Percentiles rank a stretch among this genome's conserved stretches.
These are phyloP conservation scores for Camellia granthamiana DNA, from an alignment of 148 eudicot genomes.

Conservation along the genomic window DNA sequence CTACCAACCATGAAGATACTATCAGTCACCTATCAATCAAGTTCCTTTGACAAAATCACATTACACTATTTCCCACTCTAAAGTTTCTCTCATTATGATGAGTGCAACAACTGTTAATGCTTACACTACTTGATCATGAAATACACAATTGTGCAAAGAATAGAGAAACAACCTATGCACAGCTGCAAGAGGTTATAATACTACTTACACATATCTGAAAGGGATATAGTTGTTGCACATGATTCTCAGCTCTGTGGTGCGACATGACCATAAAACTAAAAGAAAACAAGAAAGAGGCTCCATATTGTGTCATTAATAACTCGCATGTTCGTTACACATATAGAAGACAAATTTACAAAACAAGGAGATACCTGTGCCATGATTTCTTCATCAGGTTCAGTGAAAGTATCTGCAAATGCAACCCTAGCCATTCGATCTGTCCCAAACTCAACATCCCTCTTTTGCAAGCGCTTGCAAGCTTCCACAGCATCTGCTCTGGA, in stretches of 20 bases:
- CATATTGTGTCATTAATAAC: background rate
- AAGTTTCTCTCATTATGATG: no score
- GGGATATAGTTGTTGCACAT: background rate
- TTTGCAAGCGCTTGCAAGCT: slow-evolving; percentile 11
- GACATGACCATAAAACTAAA: background rate
- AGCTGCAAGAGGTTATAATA: no score
- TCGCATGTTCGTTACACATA: background rate
- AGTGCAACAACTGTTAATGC: no score
- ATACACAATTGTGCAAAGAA: no score
- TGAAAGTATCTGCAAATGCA: slow-evolving; percentile 11
- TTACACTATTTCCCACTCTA: no score
- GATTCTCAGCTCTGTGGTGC: background rate
- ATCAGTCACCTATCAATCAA: no score
- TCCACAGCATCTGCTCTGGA: slow-evolving; percentile 10
- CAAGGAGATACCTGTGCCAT: slow-evolving; percentile 14
- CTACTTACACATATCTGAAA: no score
- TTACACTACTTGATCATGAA: no score
- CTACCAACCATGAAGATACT: no score
- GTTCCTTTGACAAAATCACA: no score
- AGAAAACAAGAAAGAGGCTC: background rate
- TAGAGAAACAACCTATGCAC: no score
- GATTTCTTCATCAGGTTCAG: slow-evolving; percentile 16
- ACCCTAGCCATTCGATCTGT: slow-evolving; percentile 17
- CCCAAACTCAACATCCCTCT: slow-evolving; percentile 18
- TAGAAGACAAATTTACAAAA: background rate